Evolutionary conservation across 2,329 filamentous ascomycete species (phyloP).

Genomic region (Colletotrichum musicola): DNA sequence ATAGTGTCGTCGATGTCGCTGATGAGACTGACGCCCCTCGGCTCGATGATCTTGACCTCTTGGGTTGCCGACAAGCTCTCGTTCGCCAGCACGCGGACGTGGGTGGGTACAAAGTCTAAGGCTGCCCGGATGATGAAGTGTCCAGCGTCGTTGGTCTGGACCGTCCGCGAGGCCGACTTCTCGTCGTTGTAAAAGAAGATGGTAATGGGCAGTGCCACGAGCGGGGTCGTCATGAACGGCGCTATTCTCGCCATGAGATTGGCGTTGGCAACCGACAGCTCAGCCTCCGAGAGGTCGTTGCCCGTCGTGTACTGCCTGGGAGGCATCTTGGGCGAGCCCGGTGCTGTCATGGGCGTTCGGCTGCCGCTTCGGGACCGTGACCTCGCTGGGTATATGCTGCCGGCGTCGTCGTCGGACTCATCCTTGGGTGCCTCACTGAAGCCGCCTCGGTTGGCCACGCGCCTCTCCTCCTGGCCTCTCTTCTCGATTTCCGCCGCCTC

Average conservation of each 20-base stretch:
- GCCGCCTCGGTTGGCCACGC: conserved; percentile 75
- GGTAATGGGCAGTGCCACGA: conserved; percentile 83
- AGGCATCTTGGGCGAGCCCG: conserved; percentile 58
- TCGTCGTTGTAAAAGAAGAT: conserved; percentile 94
- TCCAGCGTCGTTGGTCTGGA: conserved; percentile 87
- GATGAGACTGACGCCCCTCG: conserved; percentile 88
- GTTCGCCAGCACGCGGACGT: conserved; percentile 87
- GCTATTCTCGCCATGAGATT: conserved; percentile 89
- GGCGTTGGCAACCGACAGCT: conserved; percentile 83
- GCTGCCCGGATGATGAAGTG: conserved; percentile 87
- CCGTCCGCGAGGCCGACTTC: conserved; percentile 84
- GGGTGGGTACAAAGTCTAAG: conserved; percentile 90
- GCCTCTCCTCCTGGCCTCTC: conserved; percentile 78
- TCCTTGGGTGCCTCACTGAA: conserved; percentile 77
- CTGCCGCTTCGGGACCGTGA: conserved; percentile 47
- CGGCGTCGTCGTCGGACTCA: conserved; percentile 55
- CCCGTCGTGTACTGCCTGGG: conserved; percentile 53
- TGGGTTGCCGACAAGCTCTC: conserved; percentile 87
- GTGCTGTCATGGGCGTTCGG: conserved; percentile 54
- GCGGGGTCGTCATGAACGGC: conserved; percentile 89
- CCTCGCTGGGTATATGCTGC: conserved; percentile 47
- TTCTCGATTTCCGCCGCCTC: conserved; percentile 84
- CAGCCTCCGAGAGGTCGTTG: conserved; percentile 77
- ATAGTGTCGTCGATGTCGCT: conserved; percentile 98
- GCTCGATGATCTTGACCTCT: conserved; percentile 81